These are phyloP conservation scores for Cyberlindnera lachancei DNA, from an alignment of 805 yeast genomes.

Conservation along the genomic window DNA sequence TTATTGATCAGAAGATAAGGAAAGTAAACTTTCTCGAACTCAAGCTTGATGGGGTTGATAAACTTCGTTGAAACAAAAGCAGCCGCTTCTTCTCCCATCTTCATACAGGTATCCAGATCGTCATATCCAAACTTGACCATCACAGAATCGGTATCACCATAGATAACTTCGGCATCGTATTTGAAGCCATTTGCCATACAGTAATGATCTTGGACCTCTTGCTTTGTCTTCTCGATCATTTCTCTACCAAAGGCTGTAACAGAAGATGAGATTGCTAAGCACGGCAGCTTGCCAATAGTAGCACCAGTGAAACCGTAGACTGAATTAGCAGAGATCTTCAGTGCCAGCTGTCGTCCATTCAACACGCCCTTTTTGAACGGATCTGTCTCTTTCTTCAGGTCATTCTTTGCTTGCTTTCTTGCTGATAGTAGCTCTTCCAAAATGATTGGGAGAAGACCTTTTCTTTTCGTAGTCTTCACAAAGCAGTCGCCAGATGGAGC, in stretches of 20 bases:
- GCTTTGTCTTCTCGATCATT: slow-evolving; percentile 91
- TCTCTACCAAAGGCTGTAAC: slow-evolving; percentile 94
- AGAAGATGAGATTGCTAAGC: slow-evolving; percentile 92
- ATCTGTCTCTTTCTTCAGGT: slow-evolving; percentile 86
- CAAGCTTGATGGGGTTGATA: slow-evolving; percentile 82
- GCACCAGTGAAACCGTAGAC: slow-evolving; percentile 99
- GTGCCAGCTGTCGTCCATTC: slow-evolving; percentile 94
- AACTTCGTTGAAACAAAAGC: slow-evolving; percentile 72
- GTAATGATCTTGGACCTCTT: slow-evolving; percentile 75
- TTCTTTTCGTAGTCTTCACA: slow-evolving; percentile 58
- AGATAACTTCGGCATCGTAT: slow-evolving; percentile 85
- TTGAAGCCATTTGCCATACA: slow-evolving; percentile 73
- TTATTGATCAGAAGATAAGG: slow-evolving; percentile 93
- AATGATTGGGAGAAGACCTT: slow-evolving; percentile 90
- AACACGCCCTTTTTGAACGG: slow-evolving; percentile 90
- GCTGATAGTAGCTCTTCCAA: slow-evolving; percentile 83
- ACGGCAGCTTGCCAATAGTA: slow-evolving; percentile 93
- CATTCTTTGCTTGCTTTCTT: slow-evolving; percentile 87
- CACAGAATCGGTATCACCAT: slow-evolving; percentile 99
- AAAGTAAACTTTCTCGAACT: slow-evolving; percentile 92
- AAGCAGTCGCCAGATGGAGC: slow-evolving; percentile 94
- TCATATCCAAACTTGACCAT: slow-evolving; percentile 93
- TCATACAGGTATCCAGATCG: slow-evolving; percentile 81
- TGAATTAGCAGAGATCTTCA: slow-evolving; percentile 95
- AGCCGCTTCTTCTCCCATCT: slow-evolving; percentile 92